phyloP scores from a whole-genome alignment of 768 basidiomycete species.

The Leccinum subgranulosum region DNA sequence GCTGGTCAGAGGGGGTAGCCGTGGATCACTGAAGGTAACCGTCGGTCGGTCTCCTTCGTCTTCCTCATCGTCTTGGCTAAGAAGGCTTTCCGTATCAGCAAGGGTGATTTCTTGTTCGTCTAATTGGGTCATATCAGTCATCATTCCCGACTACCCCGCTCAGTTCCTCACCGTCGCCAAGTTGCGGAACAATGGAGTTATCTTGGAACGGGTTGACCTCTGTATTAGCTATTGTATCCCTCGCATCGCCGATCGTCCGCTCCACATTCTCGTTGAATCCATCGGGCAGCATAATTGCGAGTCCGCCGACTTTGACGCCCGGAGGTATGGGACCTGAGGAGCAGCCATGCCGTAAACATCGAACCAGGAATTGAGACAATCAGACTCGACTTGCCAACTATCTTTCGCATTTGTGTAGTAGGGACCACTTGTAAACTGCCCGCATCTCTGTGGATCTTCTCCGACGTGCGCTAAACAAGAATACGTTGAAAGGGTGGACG shows the following conservation, averaged over 20 bases:
- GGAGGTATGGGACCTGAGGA: background rate
- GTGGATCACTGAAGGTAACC: background rate
- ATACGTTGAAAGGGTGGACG: too few species aligned
- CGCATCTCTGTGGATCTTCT: background rate
- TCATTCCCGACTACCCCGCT: background rate
- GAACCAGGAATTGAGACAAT: background rate
- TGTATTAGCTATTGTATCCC: background rate
- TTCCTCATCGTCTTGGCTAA: background rate
- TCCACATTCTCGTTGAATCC: background rate
- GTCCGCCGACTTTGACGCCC: background rate
- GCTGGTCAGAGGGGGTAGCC: background rate
- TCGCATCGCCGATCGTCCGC: background rate
- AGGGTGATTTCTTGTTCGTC: background rate
- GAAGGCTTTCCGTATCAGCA: background rate
- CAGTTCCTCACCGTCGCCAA: conserved; percentile 1
- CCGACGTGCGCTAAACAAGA: conserved; percentile 6
- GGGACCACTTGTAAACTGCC: background rate
- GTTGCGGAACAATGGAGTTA: background rate
- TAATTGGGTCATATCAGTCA: background rate
- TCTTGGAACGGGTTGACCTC: conserved; percentile 1
- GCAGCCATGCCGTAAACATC: background rate
- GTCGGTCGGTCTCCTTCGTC: background rate
- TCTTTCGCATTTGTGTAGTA: background rate
- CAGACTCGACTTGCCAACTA: background rate
- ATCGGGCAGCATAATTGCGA: background rate